A percentile compares a stretch with the other conserved stretches of the same genome.
These are phyloP conservation scores for Phytophthora melonis DNA, from an alignment of 352 stramenopile species.

Conservation along the genomic window DNA sequence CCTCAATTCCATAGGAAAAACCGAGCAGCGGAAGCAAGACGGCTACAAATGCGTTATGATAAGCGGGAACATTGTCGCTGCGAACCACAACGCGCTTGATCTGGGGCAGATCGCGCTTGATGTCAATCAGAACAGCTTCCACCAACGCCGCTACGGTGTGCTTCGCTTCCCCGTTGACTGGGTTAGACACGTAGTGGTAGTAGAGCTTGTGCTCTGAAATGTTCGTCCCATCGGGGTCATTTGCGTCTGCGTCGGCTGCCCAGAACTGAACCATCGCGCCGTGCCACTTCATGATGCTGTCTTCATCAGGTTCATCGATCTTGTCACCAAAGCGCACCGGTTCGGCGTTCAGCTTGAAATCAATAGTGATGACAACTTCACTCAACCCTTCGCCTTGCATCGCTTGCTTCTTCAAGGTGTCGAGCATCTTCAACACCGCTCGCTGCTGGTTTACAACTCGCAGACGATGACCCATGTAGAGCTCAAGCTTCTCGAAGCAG, in stretches of 20 bases:
- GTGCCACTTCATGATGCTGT: constrained; percentile 1
- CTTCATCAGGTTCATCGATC: not conserved
- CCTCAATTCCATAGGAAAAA: constrained; percentile 6
- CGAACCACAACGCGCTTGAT: constrained; percentile 34
- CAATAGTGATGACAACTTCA: constrained; percentile 10
- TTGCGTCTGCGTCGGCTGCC: not conserved
- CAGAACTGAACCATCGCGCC: constrained; percentile 9
- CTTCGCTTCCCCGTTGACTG: not conserved
- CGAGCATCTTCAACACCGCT: not conserved
- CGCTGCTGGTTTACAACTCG: constrained; percentile 3
- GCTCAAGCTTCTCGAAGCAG: constrained; percentile 11
- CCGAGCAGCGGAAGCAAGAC: constrained; percentile 32
- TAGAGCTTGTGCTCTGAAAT: constrained; percentile 13
- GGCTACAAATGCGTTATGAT: constrained; percentile 33
- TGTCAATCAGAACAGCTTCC: constrained; percentile 35
- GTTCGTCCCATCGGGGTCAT: not conserved
- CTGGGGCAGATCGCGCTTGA: constrained; percentile 26
- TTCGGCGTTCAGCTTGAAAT: constrained; percentile 4
- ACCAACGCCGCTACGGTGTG: constrained; percentile 25
- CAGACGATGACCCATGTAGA: constrained; percentile 6
- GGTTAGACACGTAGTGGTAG: constrained; percentile 5
- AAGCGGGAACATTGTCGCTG: constrained; percentile 36
- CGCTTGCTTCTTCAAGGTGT: constrained; percentile 3
- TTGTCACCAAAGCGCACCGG: not conserved
- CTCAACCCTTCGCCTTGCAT: not conserved